Evolutionary conservation across 345 rosid genomes (phyloP).

Genomic region (Leavenworthia alabamica): DNA sequence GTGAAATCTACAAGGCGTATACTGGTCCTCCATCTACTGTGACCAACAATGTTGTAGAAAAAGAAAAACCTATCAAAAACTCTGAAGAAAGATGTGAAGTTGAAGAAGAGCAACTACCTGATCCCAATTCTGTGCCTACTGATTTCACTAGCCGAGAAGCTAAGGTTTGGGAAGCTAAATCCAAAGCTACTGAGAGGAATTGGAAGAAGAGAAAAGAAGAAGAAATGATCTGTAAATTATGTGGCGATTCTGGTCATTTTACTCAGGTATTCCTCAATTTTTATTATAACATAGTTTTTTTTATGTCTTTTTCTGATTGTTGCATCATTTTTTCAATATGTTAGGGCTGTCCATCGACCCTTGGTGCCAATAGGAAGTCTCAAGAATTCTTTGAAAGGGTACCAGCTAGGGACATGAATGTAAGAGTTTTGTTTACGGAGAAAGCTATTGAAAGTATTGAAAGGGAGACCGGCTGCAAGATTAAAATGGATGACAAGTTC

Average conservation of each 20-base stretch:
- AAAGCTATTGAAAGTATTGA: conserved; percentile 75
- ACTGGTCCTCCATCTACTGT: conserved; percentile 66
- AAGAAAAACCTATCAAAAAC: conserved; percentile 42
- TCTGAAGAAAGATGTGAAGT: conserved; percentile 55
- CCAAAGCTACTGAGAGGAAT: conserved; percentile 95
- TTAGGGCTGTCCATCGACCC: conserved; percentile 97
- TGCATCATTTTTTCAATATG: background rate
- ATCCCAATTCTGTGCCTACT: conserved; percentile 94
- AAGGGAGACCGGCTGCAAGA: conserved; percentile 76
- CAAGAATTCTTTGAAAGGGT: conserved; percentile 94
- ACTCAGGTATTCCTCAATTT: conserved; percentile 59
- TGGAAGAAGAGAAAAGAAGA: conserved; percentile 99
- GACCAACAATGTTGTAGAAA: conserved; percentile 41
- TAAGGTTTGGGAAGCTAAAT: conserved; percentile 98
- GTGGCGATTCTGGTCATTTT: conserved; percentile 96
- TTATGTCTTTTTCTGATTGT: background rate
- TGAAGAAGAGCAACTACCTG: conserved; percentile 72
- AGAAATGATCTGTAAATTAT: conserved; percentile 94
- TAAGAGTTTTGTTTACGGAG: conserved; percentile 69
- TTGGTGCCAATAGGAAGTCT: conserved; percentile 86
- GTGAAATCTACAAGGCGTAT: conserved; percentile 92
- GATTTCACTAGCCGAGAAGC: conserved; percentile 98
- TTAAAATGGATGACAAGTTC: conserved; percentile 91
- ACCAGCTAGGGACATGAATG: conserved; percentile 76
- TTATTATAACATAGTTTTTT: background rate